Percentiles rank a stretch among this genome's conserved stretches.
These are phyloP conservation scores for Phytophthora europaea DNA, from an alignment of 352 stramenopile genomes.

Conservation along the genomic window DNA sequence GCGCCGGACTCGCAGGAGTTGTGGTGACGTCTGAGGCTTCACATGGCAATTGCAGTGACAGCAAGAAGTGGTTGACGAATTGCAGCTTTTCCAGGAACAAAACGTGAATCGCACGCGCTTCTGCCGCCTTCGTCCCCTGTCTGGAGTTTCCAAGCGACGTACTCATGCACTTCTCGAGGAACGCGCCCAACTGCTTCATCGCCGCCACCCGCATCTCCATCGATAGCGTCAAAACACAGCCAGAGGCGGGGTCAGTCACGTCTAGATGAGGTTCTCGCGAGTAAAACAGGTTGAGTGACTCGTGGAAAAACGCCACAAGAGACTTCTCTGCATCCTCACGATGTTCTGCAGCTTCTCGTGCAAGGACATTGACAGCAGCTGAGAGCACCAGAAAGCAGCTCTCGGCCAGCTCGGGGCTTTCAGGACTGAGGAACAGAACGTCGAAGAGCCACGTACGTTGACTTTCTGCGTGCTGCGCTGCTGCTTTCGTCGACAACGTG, in stretches of 20 bases:
- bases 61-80: conserved; percentile 64
- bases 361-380: conserved; percentile 31
- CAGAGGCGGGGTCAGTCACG: conserved; percentile 41
- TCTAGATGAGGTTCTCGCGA: conserved; percentile 47
- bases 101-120: conserved; percentile 16
- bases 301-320: conserved; percentile 38
- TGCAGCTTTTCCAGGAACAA: conserved; percentile 46
- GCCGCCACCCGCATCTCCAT: conserved; percentile 23
- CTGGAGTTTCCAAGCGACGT: background rate
- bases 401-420: conserved; percentile 31
- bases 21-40: conserved; percentile 10
- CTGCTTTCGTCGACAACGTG: background rate
- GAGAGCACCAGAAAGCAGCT: conserved; percentile 43
- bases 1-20: background rate
- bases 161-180: conserved; percentile 37
- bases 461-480: conserved; percentile 24
- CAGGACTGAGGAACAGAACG: conserved; percentile 54
- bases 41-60: conserved; percentile 47
- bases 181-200: conserved; percentile 38
- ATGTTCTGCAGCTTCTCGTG: conserved; percentile 17
- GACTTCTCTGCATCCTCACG: conserved; percentile 15
- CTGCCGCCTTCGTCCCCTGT: background rate
- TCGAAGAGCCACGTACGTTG: conserved; percentile 75
- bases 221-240: conserved; percentile 44
- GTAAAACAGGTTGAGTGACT: conserved; percentile 51